Conservation (phyloP, 805 yeast genomes). For the Starmerella floricola region DNA sequence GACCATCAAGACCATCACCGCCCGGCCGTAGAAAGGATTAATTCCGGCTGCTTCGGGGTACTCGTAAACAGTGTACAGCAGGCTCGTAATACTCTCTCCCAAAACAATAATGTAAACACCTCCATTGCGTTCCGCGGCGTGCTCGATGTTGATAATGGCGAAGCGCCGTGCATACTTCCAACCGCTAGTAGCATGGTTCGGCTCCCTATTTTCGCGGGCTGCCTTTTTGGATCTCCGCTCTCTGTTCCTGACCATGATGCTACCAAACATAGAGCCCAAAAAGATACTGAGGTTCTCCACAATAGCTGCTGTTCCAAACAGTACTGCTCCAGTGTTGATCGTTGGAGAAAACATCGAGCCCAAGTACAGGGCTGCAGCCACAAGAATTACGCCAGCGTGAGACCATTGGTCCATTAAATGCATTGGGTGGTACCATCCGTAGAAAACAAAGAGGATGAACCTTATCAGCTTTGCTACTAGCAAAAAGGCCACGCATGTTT, state of each 20-base stretch:
- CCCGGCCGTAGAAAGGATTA: slow-evolving; percentile 7
- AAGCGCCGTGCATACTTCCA: neutral
- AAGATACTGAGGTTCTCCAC: slow-evolving; percentile 2
- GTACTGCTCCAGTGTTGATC: neutral
- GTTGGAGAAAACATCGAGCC: slow-evolving; percentile 7
- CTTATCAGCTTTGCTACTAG: slow-evolving; percentile 8
- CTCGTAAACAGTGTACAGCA: slow-evolving; percentile 4
- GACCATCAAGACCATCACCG: slow-evolving; percentile 7
- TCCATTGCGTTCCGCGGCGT: slow-evolving; percentile 6
- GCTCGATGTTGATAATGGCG: slow-evolving; percentile 8
- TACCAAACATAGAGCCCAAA: neutral
- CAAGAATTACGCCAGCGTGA: neutral
- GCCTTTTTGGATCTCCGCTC: neutral
- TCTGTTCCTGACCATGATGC: too few relatives aligned
- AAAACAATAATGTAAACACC: slow-evolving; percentile 6
- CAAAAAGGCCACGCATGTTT: slow-evolving; percentile 5
- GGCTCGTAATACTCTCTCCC: slow-evolving; percentile 10
- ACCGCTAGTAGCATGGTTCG: too few relatives aligned
- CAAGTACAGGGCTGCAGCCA: slow-evolving; percentile 5
- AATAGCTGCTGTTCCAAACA: slow-evolving; percentile 8
- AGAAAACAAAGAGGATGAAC: slow-evolving; percentile 4
- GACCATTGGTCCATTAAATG: slow-evolving; percentile 2
- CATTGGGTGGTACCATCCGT: slow-evolving; percentile 3
- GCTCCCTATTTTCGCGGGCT: too few relatives aligned
- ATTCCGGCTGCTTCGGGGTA: slow-evolving; percentile 6